These are phyloP conservation scores for Globisporangium viniferum DNA, from an alignment of 352 stramenopile genomes.

Conservation along the genomic window DNA sequence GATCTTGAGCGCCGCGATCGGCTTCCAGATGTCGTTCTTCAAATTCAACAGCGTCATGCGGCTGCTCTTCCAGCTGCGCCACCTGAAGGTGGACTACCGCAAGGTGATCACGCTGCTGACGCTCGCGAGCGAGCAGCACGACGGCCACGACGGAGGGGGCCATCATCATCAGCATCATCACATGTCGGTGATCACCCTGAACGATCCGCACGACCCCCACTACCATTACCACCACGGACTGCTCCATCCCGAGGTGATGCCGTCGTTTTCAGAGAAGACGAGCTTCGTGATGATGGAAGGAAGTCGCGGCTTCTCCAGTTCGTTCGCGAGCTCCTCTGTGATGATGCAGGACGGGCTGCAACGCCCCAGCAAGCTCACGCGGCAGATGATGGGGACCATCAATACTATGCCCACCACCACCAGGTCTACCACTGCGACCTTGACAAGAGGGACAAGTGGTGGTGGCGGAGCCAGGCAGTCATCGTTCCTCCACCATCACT, in stretches of 20 bases:
- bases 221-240: background rate
- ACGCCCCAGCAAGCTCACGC: conserved; percentile 13
- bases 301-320: background rate
- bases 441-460: background rate
- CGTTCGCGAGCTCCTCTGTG: conserved; percentile 4
- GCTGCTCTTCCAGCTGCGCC: conserved; percentile 44
- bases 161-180: background rate
- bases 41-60: conserved; percentile 55
- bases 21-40: conserved; percentile 48
- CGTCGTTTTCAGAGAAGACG: conserved; percentile 8
- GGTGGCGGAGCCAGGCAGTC: background rate
- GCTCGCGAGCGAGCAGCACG: conserved; percentile 13
- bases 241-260: background rate
- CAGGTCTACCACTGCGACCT: background rate
- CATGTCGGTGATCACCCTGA: background rate
- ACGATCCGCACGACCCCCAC: conserved; percentile 1
- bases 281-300: conserved; percentile 14
- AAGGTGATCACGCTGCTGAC: conserved; percentile 23
- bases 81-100: conserved; percentile 22
- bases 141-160: background rate
- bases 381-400: conserved; percentile 11
- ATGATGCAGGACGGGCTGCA: background rate
- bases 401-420: background rate
- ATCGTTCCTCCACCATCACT: background rate
- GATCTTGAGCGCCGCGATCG: conserved; percentile 30